A percentile compares a stretch with the other conserved stretches of the same genome.
Evolutionary conservation across 1,284 basidiomycete genomes (phyloP).

Genomic region (Chalciporus piperatoides): DNA sequence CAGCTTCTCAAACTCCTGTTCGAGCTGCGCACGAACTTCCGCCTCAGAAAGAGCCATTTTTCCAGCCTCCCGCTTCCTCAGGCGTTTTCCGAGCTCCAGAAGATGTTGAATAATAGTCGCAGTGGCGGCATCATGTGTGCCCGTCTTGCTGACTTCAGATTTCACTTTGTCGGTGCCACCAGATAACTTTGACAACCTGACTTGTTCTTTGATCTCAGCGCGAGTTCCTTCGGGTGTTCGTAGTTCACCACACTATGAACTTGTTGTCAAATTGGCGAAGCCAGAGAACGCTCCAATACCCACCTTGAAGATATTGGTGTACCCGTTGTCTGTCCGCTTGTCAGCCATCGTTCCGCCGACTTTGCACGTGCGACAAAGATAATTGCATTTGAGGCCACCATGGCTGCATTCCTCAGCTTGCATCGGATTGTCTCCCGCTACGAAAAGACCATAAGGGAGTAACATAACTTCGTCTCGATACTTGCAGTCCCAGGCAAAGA

Average conservation of each 20-base stretch:
- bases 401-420: constrained; percentile 35
- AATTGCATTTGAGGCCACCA: constrained; percentile 27
- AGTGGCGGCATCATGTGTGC: constrained; percentile 2
- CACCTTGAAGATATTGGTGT: constrained; percentile 20
- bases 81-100: constrained; percentile 2
- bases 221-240: constrained; percentile 8
- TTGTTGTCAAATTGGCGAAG: not conserved
- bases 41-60: not conserved
- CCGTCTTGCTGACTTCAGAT: constrained; percentile 5
- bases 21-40: not conserved
- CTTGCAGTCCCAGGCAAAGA: constrained; percentile 12
- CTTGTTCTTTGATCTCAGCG: constrained; percentile 10
- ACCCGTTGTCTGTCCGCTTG: constrained; percentile 24
- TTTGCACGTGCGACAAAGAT: constrained; percentile 32
- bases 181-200: constrained; percentile 2
- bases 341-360: constrained; percentile 25
- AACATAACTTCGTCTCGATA: constrained; percentile 24
- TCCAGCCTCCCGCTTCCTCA: constrained; percentile 1
- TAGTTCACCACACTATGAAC: constrained; percentile 5
- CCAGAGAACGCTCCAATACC: not conserved
- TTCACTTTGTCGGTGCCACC: constrained; percentile 12
- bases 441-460: constrained; percentile 23
- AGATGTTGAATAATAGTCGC: constrained; percentile 1
- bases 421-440: constrained; percentile 36
- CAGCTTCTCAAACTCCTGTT: constrained; percentile 7